Conservation (phyloP, 331 rosid genomes). For the Phaseolus coccineus region DNA sequence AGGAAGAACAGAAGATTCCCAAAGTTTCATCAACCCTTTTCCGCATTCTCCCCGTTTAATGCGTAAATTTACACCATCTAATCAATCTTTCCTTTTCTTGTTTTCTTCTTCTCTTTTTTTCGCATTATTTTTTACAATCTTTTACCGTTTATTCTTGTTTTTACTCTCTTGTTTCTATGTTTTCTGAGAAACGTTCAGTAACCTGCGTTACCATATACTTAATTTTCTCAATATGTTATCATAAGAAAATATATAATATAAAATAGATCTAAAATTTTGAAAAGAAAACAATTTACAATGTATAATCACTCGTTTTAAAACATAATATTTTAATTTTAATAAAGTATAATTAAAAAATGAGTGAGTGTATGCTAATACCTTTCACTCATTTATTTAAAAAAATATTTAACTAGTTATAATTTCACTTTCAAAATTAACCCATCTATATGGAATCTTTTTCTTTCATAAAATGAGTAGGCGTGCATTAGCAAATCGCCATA, state of each 20-base stretch:
- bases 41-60: conserved; percentile 41
- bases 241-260: neutral
- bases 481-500: neutral
- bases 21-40: neutral
- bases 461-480: neutral
- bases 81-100: neutral
- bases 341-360: neutral
- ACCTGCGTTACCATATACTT: neutral
- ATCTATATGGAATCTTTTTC: no score
- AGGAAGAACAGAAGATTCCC: conserved; percentile 19
- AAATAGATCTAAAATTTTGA: no score
- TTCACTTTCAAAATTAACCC: neutral
- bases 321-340: neutral
- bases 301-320: neutral
- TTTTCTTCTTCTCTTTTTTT: neutral
- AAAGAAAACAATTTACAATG: neutral
- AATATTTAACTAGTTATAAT: neutral
- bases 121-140: neutral
- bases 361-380: neutral
- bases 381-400: neutral
- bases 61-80: neutral
- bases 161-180: neutral
- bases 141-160: neutral
- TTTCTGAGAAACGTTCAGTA: neutral
- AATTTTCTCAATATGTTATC: neutral